Evolutionary conservation across 495 filamentous ascomycete species (phyloP).

Genomic region (Xylaria telfairii): DNA sequence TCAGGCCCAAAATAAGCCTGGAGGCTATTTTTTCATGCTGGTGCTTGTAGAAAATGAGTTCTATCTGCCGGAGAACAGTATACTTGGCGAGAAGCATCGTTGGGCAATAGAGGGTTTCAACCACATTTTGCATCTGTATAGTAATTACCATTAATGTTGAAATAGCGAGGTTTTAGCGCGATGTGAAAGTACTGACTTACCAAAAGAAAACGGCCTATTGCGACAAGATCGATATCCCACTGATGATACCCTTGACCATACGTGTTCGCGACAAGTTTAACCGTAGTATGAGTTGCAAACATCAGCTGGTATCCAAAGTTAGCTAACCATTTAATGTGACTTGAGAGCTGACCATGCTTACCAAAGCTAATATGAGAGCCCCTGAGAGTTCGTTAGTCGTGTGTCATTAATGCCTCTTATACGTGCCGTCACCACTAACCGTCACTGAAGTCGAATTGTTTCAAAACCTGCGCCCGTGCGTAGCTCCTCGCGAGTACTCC

Average conservation of each 20-base stretch:
- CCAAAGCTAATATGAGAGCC: constrained; percentile 16
- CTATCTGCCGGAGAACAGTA: constrained; percentile 23
- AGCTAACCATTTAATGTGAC: neutral
- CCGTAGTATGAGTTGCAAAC: constrained; percentile 8
- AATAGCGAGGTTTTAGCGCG: neutral
- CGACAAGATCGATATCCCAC: constrained; percentile 15
- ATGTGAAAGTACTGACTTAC: constrained; percentile 6
- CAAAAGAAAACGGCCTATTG: constrained; percentile 2
- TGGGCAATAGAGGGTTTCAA: constrained; percentile 20
- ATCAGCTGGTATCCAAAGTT: constrained; percentile 8
- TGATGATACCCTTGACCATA: constrained; percentile 23
- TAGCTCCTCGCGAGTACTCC: constrained; percentile 8
- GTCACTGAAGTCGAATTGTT: constrained; percentile 19
- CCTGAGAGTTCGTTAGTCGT: constrained; percentile 14
- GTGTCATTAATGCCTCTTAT: neutral
- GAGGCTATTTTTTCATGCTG: constrained; percentile 20
- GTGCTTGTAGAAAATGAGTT: constrained; percentile 23
- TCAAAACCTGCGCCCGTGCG: constrained; percentile 14
- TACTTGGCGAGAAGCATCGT: constrained; percentile 27
- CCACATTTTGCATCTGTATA: constrained; percentile 9
- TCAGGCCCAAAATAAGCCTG: constrained; percentile 17
- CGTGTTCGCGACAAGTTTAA: constrained; percentile 19
- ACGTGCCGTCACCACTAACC: neutral
- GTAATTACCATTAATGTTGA: neutral
- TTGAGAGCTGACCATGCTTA: neutral